Evolutionary conservation across 495 filamentous ascomycete genomes (phyloP), one percentile per base, ranked within the genome.

Genomic region (Neurospora sp.): DNA sequence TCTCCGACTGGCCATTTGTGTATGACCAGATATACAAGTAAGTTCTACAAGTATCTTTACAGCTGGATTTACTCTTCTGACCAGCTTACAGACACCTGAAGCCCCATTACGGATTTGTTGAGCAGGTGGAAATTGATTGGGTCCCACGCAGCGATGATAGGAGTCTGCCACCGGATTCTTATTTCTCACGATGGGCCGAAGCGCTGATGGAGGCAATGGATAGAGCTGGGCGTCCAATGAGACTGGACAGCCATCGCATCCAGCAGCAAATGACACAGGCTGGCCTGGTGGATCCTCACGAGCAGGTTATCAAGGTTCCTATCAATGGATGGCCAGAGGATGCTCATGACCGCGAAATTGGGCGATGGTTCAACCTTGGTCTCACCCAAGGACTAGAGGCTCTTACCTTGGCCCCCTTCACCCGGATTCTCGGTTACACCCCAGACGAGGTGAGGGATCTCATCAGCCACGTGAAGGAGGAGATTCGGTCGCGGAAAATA

Each of bases 91-190:
- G 90, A 48, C 94, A 97, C 75, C 87, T 97, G n/a, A 90, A 88
- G 73, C 93, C 94, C 10, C 89, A 91, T 5, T 82, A 79, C 71
- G 94, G 93, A 12, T 90, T 87, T 81, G 84, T 97, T 68, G 95
- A 98, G 81, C 94, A 97, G 71, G 89, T 97, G n/a, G 95, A 98
- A 78, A 92, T 98, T 40, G 94, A 98, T 79, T 89, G 92, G 69
- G 82, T 87, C 35, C 93, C 93, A n/a, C 91, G 89, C 37, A 92
- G 89, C 73, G 92, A 95, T 71, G 91, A 94, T 75, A 86, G 87
- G 78, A 79, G 79, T 8, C 72, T 89, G 77, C 80, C 87, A 48
- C 73, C 77, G 71, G 82, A 84, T 68, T 87, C 81, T 70, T 81
- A 79, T 40, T 82, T 89, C 70, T 81, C 75, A 73, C 81, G 87